Conservation (phyloP, 2,329 filamentous ascomycete species). For the Allantophomopsis cytisporea region DNA sequence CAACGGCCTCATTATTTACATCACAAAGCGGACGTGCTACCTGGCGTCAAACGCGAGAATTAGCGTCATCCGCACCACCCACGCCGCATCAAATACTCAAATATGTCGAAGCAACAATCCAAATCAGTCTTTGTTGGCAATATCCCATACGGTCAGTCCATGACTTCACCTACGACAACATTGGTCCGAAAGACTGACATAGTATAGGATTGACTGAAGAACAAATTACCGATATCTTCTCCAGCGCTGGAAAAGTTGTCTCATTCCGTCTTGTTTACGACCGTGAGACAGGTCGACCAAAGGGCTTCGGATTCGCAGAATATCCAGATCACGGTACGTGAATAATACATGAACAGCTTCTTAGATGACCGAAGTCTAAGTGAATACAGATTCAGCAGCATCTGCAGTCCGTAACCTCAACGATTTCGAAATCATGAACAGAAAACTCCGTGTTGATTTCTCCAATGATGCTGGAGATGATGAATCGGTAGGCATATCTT, state of each 20-base stretch:
- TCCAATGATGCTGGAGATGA: constrained; percentile 73
- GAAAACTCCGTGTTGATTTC: constrained; percentile 90
- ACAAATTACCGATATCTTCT: constrained; percentile 89
- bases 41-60: no score
- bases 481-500: constrained; percentile 21
- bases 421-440: constrained; percentile 87
- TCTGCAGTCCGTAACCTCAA: constrained; percentile 93
- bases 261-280: constrained; percentile 93
- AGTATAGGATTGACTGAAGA: constrained; percentile 81
- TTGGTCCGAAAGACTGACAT: constrained; percentile 4
- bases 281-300: constrained; percentile 84
- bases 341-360: background rate
- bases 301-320: constrained; percentile 94
- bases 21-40: no score
- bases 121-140: constrained; percentile 78
- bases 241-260: constrained; percentile 76
- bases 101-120: constrained; percentile 64
- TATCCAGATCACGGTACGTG: constrained; percentile 73
- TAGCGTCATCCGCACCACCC: no score
- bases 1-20: no score
- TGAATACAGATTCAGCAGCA: constrained; percentile 56
- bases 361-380: constrained; percentile 2
- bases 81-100: constrained; percentile 9
- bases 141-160: constrained; percentile 58
- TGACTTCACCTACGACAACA: constrained; percentile 1